Base-by-base conservation (phyloP, 1,139 yeast genomes). In the Debaryomycetaceae sp. region DNA sequence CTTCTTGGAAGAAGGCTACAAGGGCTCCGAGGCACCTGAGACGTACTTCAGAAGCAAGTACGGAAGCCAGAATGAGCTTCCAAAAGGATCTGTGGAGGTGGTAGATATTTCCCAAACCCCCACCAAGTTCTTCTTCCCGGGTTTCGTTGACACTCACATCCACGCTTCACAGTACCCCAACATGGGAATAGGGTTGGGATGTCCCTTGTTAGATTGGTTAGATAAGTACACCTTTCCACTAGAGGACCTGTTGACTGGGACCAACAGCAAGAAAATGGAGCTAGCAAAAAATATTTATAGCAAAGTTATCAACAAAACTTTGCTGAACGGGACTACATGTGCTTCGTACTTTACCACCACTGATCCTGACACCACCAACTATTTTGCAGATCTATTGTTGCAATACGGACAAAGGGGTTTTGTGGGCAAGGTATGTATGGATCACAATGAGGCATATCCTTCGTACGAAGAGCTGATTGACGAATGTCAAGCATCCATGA, bases 81-180 rank as follows among this genome's bases (percentile, higher is more conserved):
- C 24, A n/a, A 17, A n/a, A 13, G 42, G 42, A 7, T 45, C 54
- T 41, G 57, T 68, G 47, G 58, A 59, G 11, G 66, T 49, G 46
- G 54, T 67, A 6, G 72, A 70, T 48, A 54, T 57, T 37, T 59
- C 66, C n/a, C 46, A 55, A 7, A 60, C 63, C 35, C 57, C 64
- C 20, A 50, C 65, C 42, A 66, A 75, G 43, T 90, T 91, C 61
- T 80, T 85, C 56, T 81, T 88, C 57, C 99, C 99, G 0, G 99
- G 99, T 1, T 90, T 93, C 56, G 71, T 93, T 11, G 99, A 93
- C 59, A 90, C 98, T 1, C 99, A 93, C 60, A 89, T 90, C 49
- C 99, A 93, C 62, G 97, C 98, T 0, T 86, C 98, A 5, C 99
- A 93, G 66, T 93, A 82, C 61, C 97, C 98, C n/a, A 93, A 93